A percentile compares a stretch with the other conserved stretches of the same genome.
phyloP scores from a whole-genome alignment of 2,329 filamentous ascomycete species.

The Trichoderma atrobrunneum region DNA sequence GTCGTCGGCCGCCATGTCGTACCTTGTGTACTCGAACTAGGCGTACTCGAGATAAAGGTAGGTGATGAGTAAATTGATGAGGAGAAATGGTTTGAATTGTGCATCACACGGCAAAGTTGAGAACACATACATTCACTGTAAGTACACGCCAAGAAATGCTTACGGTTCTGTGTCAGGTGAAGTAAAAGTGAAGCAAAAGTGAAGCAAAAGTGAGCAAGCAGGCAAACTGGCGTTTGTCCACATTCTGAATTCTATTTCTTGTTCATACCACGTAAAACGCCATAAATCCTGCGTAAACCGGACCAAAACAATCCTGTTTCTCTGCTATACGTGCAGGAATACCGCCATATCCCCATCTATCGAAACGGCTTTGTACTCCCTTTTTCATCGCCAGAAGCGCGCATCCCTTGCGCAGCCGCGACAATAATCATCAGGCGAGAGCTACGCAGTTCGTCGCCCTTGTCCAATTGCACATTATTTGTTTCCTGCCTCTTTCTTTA shows the following conservation, averaged over 20 bases:
- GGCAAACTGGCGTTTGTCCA: conserved; percentile 8
- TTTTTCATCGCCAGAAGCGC: background rate
- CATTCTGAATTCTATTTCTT: conserved; percentile 15
- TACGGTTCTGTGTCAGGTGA: background rate
- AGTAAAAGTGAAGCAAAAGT: conserved; percentile 15
- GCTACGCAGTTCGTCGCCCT: background rate
- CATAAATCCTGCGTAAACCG: conserved; percentile 17
- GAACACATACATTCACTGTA: background rate
- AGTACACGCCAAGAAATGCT: background rate
- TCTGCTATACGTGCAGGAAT: conserved; percentile 17
- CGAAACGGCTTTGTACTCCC: conserved; percentile 10
- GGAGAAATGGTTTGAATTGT: background rate
- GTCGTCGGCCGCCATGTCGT: background rate
- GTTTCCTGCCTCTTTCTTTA: background rate
- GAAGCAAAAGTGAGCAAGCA: conserved; percentile 16
- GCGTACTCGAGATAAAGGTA: background rate
- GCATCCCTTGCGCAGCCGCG: background rate
- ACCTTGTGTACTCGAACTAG: background rate
- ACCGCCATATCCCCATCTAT: conserved; percentile 14
- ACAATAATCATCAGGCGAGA: background rate
- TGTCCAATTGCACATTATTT: background rate
- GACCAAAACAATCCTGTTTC: conserved; percentile 14
- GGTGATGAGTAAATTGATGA: background rate
- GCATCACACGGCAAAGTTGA: background rate
- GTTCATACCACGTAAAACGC: conserved; percentile 20